phyloP scores from a whole-genome alignment of 164 flowering plant genomes.

The Vitis labrusca region DNA sequence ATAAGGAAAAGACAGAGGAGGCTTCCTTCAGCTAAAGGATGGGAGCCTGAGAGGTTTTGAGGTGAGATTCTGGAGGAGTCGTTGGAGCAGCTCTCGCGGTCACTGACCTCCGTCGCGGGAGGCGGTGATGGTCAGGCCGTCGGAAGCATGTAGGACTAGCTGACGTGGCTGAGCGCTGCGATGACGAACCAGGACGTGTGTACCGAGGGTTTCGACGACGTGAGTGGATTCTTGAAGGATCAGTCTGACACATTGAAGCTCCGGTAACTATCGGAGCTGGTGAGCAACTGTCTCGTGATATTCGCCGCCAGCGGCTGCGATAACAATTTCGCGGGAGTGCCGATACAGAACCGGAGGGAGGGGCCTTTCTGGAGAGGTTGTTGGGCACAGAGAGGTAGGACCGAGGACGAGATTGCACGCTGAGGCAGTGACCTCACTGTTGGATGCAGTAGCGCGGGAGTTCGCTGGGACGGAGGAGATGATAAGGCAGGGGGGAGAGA shows the following conservation, averaged over 20 bases:
- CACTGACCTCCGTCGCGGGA: constrained; percentile 26
- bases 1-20: too few species aligned
- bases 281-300: constrained; percentile 75
- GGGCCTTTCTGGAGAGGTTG: constrained; percentile 6
- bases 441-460: constrained; percentile 80
- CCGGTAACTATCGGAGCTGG: constrained; percentile 45
- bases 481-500: constrained; percentile 89
- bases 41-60: too few species aligned
- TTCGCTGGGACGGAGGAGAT: constrained; percentile 91
- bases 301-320: constrained; percentile 33
- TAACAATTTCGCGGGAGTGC: constrained; percentile 67
- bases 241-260: constrained; percentile 13
- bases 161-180: constrained; percentile 69
- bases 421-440: constrained; percentile 51
- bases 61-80: constrained; percentile 53
- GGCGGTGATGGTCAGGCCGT: background rate
- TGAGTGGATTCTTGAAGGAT: constrained; percentile 37
- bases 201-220: constrained; percentile 40
- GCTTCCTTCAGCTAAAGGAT: too few species aligned
- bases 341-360: constrained; percentile 59
- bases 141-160: constrained; percentile 42
- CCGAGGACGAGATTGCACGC: constrained; percentile 84
- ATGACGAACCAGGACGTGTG: constrained; percentile 70
- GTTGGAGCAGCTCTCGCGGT: constrained; percentile 35
- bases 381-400: constrained; percentile 77